Percentiles rank a stretch among this genome's conserved stretches.
phyloP scores from a whole-genome alignment of 2,329 filamentous ascomycete species.

The Claviceps digitariae region DNA sequence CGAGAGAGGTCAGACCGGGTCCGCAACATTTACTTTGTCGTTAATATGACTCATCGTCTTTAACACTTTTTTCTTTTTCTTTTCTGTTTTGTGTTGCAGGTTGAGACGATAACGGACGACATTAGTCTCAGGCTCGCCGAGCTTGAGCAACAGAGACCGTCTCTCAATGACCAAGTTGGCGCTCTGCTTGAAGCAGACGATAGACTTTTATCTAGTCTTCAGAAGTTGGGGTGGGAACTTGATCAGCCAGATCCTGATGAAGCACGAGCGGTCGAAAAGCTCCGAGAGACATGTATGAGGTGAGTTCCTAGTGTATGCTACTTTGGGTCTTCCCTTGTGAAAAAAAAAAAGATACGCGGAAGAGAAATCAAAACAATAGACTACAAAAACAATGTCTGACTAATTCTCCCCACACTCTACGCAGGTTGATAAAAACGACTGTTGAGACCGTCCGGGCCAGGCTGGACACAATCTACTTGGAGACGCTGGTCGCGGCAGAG shows the following conservation, averaged over 20 bases:
- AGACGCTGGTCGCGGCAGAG: slow-evolving; percentile 24
- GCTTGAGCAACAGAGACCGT: slow-evolving; percentile 35
- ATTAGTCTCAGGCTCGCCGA: slow-evolving; percentile 34
- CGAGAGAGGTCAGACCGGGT: slow-evolving; percentile 23
- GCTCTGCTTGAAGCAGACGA: slow-evolving; percentile 47
- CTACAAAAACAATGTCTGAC: no score
- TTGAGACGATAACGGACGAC: slow-evolving; percentile 33
- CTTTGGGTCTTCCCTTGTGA: neutral
- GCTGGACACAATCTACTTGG: slow-evolving; percentile 42
- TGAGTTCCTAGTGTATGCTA: slow-evolving; percentile 8
- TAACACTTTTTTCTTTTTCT: neutral
- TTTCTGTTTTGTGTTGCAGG: slow-evolving; percentile 16
- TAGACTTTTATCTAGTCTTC: slow-evolving; percentile 48
- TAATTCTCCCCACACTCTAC: slow-evolving; percentile 15
- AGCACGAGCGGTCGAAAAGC: slow-evolving; percentile 36
- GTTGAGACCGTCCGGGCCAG: slow-evolving; percentile 40
- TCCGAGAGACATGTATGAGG: slow-evolving; percentile 46
- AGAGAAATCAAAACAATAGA: neutral
- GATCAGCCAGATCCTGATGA: slow-evolving; percentile 38
- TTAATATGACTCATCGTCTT: neutral
- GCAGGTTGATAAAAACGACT: slow-evolving; percentile 41
- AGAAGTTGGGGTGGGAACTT: slow-evolving; percentile 51
- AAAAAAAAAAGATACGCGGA: neutral
- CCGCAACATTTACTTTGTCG: neutral
- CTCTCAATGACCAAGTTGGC: slow-evolving; percentile 34